phyloP scores from a whole-genome alignment of 2,329 filamentous ascomycete species.

The Nemania bipapillata region DNA sequence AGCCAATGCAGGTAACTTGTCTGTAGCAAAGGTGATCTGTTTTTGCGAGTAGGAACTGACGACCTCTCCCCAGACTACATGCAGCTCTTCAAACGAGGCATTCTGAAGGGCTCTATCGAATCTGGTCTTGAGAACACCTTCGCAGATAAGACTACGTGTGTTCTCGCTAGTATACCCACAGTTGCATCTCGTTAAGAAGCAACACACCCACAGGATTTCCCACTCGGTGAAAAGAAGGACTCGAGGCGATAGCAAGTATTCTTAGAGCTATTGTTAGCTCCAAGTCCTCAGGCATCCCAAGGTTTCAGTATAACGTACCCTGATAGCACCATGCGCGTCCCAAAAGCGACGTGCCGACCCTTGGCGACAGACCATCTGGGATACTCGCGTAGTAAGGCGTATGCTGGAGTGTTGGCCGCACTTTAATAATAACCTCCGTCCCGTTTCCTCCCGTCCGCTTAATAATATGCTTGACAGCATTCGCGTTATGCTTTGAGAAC shows the following conservation, averaged over 20 bases:
- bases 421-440: constrained; percentile 14
- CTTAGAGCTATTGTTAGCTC: constrained; percentile 11
- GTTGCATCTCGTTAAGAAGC: constrained; percentile 30
- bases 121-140: constrained; percentile 37
- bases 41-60: constrained; percentile 33
- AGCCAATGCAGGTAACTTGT: constrained; percentile 37
- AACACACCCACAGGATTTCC: constrained; percentile 41
- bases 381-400: constrained; percentile 33
- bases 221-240: constrained; percentile 40
- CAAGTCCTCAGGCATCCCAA: not conserved
- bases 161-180: constrained; percentile 36
- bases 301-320: constrained; percentile 26
- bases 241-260: constrained; percentile 39
- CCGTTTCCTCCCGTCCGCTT: not conserved
- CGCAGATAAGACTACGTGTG: constrained; percentile 30
- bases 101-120: constrained; percentile 29
- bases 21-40: constrained; percentile 34
- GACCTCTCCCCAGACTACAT: constrained; percentile 34
- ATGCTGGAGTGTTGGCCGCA: constrained; percentile 39
- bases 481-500: constrained; percentile 32
- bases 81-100: constrained; percentile 7
- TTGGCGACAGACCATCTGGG: constrained; percentile 32
- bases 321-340: constrained; percentile 41
- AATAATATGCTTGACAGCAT: constrained; percentile 27
- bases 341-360: constrained; percentile 26